phyloP scores from a whole-genome alignment of 495 filamentous ascomycete species.

The Jackrogersella multiformis region DNA sequence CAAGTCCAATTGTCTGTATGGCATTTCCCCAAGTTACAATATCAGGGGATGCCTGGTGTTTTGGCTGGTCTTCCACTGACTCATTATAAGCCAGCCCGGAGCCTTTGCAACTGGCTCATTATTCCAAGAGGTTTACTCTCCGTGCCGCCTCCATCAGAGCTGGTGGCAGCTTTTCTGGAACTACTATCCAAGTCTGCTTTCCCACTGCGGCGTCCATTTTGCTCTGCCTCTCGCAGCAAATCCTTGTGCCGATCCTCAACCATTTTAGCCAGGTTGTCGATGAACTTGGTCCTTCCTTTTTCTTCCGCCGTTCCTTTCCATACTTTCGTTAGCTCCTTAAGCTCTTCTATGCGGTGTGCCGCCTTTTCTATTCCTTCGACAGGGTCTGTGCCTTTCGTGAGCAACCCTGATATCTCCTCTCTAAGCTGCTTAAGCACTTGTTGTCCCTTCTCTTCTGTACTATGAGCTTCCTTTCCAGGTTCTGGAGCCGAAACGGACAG shows the following conservation, averaged over 20 bases:
- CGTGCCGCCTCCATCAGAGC: slow-evolving; percentile 31
- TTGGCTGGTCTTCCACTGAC: not conserved
- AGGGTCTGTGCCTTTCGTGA: slow-evolving; percentile 62
- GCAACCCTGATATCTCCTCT: slow-evolving; percentile 73
- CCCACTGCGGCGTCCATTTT: slow-evolving; percentile 44
- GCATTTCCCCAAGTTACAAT: not conserved
- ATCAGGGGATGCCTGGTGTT: not conserved
- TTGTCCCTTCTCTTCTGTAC: slow-evolving; percentile 81
- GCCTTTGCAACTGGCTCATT: slow-evolving; percentile 79
- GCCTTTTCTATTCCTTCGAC: slow-evolving; percentile 74
- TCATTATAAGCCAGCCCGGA: slow-evolving; percentile 77
- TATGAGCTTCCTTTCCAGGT: slow-evolving; percentile 66
- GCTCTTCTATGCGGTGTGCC: slow-evolving; percentile 71
- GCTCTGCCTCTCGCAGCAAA: slow-evolving; percentile 60
- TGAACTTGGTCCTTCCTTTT: slow-evolving; percentile 79
- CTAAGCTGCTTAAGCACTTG: slow-evolving; percentile 73
- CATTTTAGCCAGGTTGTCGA: slow-evolving; percentile 77
- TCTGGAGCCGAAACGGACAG: slow-evolving; percentile 84
- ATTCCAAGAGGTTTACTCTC: slow-evolving; percentile 66
- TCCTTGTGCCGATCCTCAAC: slow-evolving; percentile 67
- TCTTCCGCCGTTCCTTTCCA: slow-evolving; percentile 97
- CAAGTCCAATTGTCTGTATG: too few relatives aligned
- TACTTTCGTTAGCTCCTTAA: slow-evolving; percentile 76
- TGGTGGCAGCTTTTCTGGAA: slow-evolving; percentile 40
- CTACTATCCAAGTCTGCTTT: slow-evolving; percentile 42